Conservation (phyloP, 345 rosid species). For the Punica granatum region DNA sequence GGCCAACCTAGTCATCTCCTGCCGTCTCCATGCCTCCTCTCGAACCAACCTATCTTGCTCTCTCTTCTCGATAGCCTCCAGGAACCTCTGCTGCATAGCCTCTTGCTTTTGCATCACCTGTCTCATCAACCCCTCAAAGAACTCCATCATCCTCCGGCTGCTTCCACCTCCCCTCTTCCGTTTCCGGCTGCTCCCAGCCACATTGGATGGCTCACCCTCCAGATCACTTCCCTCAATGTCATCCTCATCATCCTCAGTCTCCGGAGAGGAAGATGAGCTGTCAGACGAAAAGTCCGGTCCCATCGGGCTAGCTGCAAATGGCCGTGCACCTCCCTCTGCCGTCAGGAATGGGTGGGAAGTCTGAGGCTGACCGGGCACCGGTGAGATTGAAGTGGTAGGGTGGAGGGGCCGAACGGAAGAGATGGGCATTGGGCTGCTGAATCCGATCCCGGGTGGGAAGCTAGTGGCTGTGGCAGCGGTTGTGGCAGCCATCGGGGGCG, state of each 20-base stretch:
- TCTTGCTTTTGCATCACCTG: conserved; percentile 81
- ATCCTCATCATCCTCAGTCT: conserved; percentile 44
- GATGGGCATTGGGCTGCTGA: conserved; percentile 13
- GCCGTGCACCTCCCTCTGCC: not conserved
- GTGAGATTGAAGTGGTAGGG: conserved; percentile 7
- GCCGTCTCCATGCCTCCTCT: conserved; percentile 82
- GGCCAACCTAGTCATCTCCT: conserved; percentile 51
- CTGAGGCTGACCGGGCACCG: not conserved
- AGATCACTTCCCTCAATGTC: conserved; percentile 24
- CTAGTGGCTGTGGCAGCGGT: not conserved
- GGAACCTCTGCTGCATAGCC: conserved; percentile 59
- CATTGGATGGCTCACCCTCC: conserved; percentile 28
- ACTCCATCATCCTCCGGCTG: conserved; percentile 54
- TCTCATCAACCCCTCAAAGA: conserved; percentile 57
- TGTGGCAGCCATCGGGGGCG: not conserved
- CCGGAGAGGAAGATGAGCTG: conserved; percentile 51
- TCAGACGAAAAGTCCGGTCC: conserved; percentile 54
- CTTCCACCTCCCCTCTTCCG: conserved; percentile 40
- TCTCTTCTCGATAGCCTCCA: conserved; percentile 75
- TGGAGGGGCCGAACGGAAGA: conserved; percentile 7
- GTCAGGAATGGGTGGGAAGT: not conserved
- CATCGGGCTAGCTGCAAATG: conserved; percentile 11
- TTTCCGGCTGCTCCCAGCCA: conserved; percentile 50
- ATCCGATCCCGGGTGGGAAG: not conserved
- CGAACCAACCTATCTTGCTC: conserved; percentile 69